phyloP scores from a whole-genome alignment of 2,329 filamentous ascomycete genomes.

The Epichloe uncinata region DNA sequence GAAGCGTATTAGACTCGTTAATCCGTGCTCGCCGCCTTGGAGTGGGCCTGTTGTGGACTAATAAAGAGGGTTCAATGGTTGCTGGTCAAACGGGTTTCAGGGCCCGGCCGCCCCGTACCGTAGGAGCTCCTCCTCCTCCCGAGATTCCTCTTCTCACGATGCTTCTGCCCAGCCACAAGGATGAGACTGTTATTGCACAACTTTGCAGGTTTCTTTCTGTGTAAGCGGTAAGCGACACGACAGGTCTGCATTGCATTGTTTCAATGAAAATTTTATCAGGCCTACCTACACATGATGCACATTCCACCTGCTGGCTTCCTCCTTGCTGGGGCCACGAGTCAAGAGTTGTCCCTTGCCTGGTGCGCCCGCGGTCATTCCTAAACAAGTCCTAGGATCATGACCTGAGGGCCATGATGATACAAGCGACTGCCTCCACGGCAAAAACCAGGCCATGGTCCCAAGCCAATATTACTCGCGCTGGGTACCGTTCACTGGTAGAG shows the following conservation, averaged over 20 bases:
- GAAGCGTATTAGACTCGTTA: background rate
- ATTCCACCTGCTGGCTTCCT: background rate
- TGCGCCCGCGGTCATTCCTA: background rate
- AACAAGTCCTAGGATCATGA: background rate
- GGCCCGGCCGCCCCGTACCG: background rate
- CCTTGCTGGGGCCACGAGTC: background rate
- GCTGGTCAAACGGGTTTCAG: background rate
- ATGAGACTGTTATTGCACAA: background rate
- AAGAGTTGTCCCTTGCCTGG: too few relatives aligned
- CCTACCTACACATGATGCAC: background rate
- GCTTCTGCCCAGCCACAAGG: too few relatives aligned
- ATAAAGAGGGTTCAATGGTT: too few relatives aligned
- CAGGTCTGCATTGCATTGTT: background rate
- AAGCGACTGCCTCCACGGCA: background rate
- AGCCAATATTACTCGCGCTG: background rate
- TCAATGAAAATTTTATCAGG: background rate
- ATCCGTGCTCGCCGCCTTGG: background rate
- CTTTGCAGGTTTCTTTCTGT: background rate
- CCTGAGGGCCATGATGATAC: background rate
- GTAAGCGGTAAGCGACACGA: background rate
- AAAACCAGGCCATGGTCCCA: background rate
- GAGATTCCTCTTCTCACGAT: too few relatives aligned
- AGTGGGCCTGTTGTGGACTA: too few relatives aligned
- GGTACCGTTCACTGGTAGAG: background rate
- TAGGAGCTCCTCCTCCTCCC: too few relatives aligned